Percentiles rank a stretch among this genome's conserved stretches.
Evolutionary conservation across 2,329 filamentous ascomycete species (phyloP).

Genomic region (Diaporthe citriasiana): DNA sequence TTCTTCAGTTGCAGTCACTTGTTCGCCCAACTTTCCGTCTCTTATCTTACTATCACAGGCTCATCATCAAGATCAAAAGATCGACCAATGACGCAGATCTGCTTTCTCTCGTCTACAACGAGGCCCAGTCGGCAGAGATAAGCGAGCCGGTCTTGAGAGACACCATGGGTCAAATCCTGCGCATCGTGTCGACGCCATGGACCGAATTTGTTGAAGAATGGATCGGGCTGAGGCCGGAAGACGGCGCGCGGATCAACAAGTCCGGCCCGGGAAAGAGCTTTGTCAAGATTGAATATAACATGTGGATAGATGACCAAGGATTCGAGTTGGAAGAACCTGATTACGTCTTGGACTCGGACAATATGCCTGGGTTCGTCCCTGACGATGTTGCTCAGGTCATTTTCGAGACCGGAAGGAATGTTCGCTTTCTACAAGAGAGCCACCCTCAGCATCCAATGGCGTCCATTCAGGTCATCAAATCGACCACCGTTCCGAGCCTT

Average conservation of each 20-base stretch:
- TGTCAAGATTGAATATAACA: slow-evolving; percentile 68
- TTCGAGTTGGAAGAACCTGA: slow-evolving; percentile 70
- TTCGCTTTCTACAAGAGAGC: slow-evolving; percentile 78
- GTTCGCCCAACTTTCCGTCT: slow-evolving; percentile 63
- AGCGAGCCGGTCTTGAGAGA: slow-evolving; percentile 72
- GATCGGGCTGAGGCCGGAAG: slow-evolving; percentile 77
- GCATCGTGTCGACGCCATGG: slow-evolving; percentile 53
- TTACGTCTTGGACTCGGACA: slow-evolving; percentile 73
- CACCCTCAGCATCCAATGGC: slow-evolving; percentile 80
- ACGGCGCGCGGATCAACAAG: slow-evolving; percentile 67
- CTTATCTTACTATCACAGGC: slow-evolving; percentile 64
- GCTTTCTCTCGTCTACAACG: slow-evolving; percentile 72
- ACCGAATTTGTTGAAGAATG: slow-evolving; percentile 72
- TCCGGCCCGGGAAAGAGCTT: slow-evolving; percentile 68
- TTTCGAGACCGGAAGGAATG: slow-evolving; percentile 84
- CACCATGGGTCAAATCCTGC: slow-evolving; percentile 76
- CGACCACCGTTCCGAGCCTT: slow-evolving; percentile 68
- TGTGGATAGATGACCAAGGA: slow-evolving; percentile 71
- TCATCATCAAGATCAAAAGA: slow-evolving; percentile 63
- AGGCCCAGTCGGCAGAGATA: slow-evolving; percentile 75
- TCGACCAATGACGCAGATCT: slow-evolving; percentile 70
- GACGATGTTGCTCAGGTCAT: slow-evolving; percentile 77
- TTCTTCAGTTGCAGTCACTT: slow-evolving; percentile 67
- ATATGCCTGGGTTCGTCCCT: slow-evolving; percentile 80
- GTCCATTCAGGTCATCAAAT: slow-evolving; percentile 56